Base-by-base conservation (phyloP, 441 rosid species). In the Corymbia calophylla region DNA sequence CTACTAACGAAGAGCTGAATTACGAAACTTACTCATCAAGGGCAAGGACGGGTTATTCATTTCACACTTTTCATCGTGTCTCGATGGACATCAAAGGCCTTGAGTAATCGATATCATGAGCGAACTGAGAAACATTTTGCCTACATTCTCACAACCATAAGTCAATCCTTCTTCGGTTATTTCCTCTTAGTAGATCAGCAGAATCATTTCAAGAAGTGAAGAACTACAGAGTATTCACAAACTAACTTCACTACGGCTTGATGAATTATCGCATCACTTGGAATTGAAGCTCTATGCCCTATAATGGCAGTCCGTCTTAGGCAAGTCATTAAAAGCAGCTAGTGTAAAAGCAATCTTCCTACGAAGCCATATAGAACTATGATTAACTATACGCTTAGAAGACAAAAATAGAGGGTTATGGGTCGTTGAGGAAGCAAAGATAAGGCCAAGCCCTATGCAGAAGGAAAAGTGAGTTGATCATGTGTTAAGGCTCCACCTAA, bases 1-100 rank as follows among this genome's bases (percentile, higher is more conserved):
- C 77, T 68, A 9, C 77, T 19, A 32, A 32, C 11, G 1, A 32
- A 32, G 44, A 68, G 77, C 21, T 8, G 12, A 68, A 31, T 68
- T 32, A 32, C 44, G 7, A 32, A 17, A 18, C 35, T 64, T 16
- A 64, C 35, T 64, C 70, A n/a, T 64, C 4, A 29, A 62, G 70
- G 70, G 70, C 32, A n/a, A 64, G 70, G 3, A 14, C 10, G 19
- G 73, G 18, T 66, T n/a, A 16, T 66, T 31, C 39, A 64, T 64
- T 64, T n/a, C 39, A 66, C 18, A 14, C 15, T 14, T n/a, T 64
- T 64, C 39, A 0, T 16, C 0, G 1, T 0, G 12, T 66, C 77
- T 66, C 12, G 0, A 16, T 31, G 31, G 12, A 66, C 39, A 31
- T 31, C 6, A 4, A 4, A 64, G 12, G 23, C 31, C 3, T 66